phyloP scores from a whole-genome alignment of 2,329 filamentous ascomycete genomes.

The Ceratocystis albifundus region DNA sequence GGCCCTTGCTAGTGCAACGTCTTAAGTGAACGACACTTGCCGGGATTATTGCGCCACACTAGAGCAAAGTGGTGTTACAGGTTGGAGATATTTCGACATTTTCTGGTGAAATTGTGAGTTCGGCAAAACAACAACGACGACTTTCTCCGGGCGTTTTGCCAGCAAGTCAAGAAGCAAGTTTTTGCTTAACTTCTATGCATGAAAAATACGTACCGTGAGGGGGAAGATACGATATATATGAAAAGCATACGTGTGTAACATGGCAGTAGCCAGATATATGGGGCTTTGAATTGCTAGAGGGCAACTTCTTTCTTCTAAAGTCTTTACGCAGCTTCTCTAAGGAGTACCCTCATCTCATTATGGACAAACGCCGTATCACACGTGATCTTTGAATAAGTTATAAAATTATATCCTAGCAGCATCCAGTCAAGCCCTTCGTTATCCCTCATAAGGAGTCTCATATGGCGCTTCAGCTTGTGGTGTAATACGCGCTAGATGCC shows the following conservation, averaged over 20 bases:
- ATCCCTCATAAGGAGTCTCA: conserved; percentile 24
- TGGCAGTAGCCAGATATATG: neutral
- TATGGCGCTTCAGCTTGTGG: conserved; percentile 64
- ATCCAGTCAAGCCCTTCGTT: neutral
- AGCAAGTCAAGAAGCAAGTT: neutral
- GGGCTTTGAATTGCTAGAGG: neutral
- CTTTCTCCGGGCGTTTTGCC: neutral
- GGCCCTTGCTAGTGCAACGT: conserved; percentile 3
- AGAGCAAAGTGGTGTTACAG: neutral
- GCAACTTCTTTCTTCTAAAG: neutral
- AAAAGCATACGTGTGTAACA: neutral
- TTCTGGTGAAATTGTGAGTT: neutral
- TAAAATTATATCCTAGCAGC: neutral
- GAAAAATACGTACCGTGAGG: neutral
- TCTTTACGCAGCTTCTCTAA: neutral
- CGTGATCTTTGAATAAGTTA: neutral
- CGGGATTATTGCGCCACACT: conserved; percentile 14
- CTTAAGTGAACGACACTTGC: conserved; percentile 3
- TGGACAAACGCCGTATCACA: neutral
- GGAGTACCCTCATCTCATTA: neutral
- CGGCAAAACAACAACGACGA: neutral
- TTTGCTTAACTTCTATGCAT: neutral
- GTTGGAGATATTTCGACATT: conserved; percentile 4
- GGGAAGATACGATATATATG: no score
- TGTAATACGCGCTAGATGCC: conserved; percentile 71